Base-by-base conservation (phyloP, 495 filamentous ascomycete genomes). In the Barbatosphaeria neglecta region DNA sequence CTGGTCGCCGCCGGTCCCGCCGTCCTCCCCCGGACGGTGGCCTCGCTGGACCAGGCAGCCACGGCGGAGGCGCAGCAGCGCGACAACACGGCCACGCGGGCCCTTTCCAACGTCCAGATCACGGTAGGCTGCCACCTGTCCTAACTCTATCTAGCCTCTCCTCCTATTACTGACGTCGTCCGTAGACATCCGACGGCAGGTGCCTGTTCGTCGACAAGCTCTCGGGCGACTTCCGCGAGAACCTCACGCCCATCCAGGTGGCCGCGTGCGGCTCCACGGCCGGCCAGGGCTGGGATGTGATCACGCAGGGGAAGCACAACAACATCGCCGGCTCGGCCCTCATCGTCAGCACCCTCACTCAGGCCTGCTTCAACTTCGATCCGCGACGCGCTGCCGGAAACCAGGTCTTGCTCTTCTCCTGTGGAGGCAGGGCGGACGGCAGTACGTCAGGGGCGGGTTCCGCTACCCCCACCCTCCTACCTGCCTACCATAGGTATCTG, bases 321-420 rank as follows among this genome's bases (percentile, higher is more conserved):
- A 52, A 68, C 53, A 59, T 52, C 28, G 46, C 62, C 25, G 59
- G 61, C 22, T 61, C 62, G 0, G 65, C 69, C 62, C 59, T 78
- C 8, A 54, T 78, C 33, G 75, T 77, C 40, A 77, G 68, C 61
- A 70, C 71, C 16, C 48, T 75, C 57, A 78, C 74, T 1, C 68
- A 76, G 50, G 75, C 74, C 35, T 78, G 75, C 45, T 57, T 75
- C 48, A 76, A 75, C 63, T 74, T 76, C 40, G 73, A 78, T 48
- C 61, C 62, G 1, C 64, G 71, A 16, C 62, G 71, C n/a, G 54
- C 58, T 0, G 56, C 54, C 24, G 71, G 69, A 13, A 70, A 72
- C 44, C 68, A 73, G 55, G 68, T 68, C 19, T 22, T 69, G n/a
- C 52, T 74, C 43, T 78, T 77, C 47, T 72, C 72, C 15, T 78